Base-by-base conservation (phyloP, 1,284 basidiomycete species). In the Austroboletus niveus region DNA sequence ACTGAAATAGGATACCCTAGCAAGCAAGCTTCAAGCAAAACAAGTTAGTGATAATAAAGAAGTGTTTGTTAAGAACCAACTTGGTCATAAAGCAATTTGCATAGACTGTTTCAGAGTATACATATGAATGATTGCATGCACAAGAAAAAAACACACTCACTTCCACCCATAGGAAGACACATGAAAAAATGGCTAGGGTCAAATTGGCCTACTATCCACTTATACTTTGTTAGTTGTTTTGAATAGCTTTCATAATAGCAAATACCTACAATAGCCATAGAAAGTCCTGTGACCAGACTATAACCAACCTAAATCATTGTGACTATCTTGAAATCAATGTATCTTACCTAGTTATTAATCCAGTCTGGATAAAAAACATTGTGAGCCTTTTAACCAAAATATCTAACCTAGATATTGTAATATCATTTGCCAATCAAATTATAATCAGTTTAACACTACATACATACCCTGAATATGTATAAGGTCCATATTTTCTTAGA, bases 1-100 rank as follows among this genome's bases (percentile, higher is more conserved):
- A 31, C n/a, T 12, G 34, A 68, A 48, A 24, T 66, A 68, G 8
- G 62, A 68, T 34, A 59, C 60, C 31, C 62, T 68, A 27, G 65
- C 60, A 53, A 64, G 47, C 3, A 68, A 52, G 22, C 62, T 64
- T 39, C 8, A 47, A 11, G 27, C 29, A 10, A 0, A 7, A 29
- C 0, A 45, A 38, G 2, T 62, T 30, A 56, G 36, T 11, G 15
- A n/a, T 27, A n/a, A 9, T 30, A 9, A 38, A 11, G 34, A 15
- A 12, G 35, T 31, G 7, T 24, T 20, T 35, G 5, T 0, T 36
- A 27, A 12, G 1, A 5, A 55, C 58, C 38, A 22, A 66, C 62
- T 66, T 64, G 14, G 62, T 42, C 62, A 64, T 68, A 2, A 64
- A 38, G 15, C 65, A 64, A 32, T 15, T 22, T 34, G 63, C 60